Conservation (phyloP, 345 rosid species). For the Eucalyptus albens region DNA sequence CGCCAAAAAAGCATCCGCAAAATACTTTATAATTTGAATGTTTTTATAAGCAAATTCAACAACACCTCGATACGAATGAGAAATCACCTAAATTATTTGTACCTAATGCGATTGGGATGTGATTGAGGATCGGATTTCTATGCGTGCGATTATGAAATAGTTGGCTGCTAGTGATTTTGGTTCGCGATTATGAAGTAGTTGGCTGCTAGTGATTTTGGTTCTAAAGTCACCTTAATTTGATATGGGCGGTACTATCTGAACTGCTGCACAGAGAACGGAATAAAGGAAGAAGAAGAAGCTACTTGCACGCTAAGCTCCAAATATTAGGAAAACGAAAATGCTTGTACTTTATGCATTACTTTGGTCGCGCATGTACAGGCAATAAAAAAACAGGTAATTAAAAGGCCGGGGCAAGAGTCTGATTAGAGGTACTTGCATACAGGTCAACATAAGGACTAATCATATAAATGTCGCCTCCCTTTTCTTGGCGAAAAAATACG, state of each 20-base stretch:
- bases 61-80: neutral
- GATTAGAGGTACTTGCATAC: neutral
- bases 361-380: neutral
- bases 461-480: neutral
- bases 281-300: neutral
- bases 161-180: neutral
- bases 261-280: neutral
- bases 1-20: neutral
- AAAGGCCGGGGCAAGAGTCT: neutral
- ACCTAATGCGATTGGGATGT: neutral
- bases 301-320: neutral
- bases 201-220: neutral
- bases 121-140: neutral
- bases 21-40: neutral
- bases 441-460: neutral
- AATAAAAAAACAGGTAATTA: neutral
- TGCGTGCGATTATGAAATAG: neutral
- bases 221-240: neutral
- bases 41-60: neutral
- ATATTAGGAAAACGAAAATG: neutral
- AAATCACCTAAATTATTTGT: neutral
- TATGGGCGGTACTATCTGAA: neutral
- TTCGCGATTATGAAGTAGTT: neutral
- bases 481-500: neutral
- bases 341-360: neutral